Conservation (phyloP, 2,329 filamentous ascomycete genomes). For the Colletotrichum chrysophilum region DNA sequence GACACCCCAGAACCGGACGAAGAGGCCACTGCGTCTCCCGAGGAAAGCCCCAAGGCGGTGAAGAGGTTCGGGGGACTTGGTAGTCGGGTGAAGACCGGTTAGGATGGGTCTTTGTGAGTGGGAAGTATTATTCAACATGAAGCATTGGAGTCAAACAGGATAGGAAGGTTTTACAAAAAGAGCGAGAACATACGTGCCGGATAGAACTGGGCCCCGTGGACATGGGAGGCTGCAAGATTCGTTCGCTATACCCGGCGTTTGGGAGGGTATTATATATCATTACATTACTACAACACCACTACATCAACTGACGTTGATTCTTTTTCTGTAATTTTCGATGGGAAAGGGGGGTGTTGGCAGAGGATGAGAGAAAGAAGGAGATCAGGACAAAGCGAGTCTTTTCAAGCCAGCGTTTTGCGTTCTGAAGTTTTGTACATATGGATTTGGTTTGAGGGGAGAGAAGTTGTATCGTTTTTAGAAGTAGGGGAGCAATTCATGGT, state of each 20-base stretch:
- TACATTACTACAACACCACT: background rate
- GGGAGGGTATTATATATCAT: background rate
- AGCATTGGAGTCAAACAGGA: background rate
- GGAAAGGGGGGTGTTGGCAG: background rate
- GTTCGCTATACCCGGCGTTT: slow-evolving; percentile 3
- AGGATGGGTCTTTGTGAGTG: background rate
- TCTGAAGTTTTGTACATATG: background rate
- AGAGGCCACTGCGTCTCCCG: background rate
- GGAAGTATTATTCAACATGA: background rate
- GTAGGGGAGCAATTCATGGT: background rate
- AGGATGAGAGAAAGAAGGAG: background rate
- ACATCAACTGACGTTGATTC: background rate
- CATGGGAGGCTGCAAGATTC: background rate
- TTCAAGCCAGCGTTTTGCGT: background rate
- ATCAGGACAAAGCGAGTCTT: background rate
- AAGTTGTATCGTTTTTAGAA: background rate
- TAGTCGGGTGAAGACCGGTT: slow-evolving; percentile 16
- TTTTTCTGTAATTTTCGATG: background rate
- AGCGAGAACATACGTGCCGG: background rate
- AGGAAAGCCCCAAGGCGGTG: slow-evolving; percentile 3
- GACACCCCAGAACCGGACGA: slow-evolving; percentile 11
- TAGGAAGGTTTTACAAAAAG: background rate
- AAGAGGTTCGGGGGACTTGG: background rate
- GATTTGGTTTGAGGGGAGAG: background rate
- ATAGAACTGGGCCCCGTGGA: background rate